A percentile compares a stretch with the other conserved stretches of the same genome.
Evolutionary conservation across 192 early-diverging fungal species (phyloP).

Genomic region (Coemansia javaensis): DNA sequence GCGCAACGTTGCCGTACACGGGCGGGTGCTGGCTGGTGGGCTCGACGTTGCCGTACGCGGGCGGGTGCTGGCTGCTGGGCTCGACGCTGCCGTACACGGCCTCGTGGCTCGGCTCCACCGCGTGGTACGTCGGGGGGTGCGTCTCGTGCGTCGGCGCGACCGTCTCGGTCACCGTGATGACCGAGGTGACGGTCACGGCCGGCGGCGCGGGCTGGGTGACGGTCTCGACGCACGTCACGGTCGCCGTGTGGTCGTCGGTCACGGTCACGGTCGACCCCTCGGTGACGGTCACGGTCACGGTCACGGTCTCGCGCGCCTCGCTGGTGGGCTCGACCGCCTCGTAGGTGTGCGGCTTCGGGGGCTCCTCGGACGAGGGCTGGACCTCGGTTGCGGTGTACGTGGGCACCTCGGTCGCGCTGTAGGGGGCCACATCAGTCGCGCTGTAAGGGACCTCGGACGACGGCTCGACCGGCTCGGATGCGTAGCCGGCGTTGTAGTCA

Average conservation of each 20-base stretch:
- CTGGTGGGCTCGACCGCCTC: constrained; percentile 18
- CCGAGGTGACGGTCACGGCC: constrained; percentile 32
- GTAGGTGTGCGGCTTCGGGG: constrained; percentile 5
- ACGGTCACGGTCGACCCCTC: background rate
- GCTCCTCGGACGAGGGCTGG: constrained; percentile 12
- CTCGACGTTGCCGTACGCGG: no score
- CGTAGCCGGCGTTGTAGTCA: constrained; percentile 3
- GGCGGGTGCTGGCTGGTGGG: no score
- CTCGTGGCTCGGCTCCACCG: background rate
- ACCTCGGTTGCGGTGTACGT: constrained; percentile 27
- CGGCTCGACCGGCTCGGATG: constrained; percentile 11
- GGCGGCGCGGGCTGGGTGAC: constrained; percentile 32
- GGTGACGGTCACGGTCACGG: constrained; percentile 5
- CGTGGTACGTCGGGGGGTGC: background rate
- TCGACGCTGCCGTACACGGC: no score
- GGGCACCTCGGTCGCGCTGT: background rate
- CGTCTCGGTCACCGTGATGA: constrained; percentile 14
- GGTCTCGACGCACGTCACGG: constrained; percentile 13
- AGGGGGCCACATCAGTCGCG: constrained; percentile 1
- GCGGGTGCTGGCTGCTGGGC: background rate
- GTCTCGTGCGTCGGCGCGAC: constrained; percentile 11
- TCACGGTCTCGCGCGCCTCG: constrained; percentile 15
- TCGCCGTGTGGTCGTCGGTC: constrained; percentile 7
- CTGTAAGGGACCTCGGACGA: constrained; percentile 7
- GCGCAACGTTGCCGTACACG: background rate